Conservation (phyloP, 2,329 filamentous ascomycete genomes). For the Pestalotiopsis sp. region DNA sequence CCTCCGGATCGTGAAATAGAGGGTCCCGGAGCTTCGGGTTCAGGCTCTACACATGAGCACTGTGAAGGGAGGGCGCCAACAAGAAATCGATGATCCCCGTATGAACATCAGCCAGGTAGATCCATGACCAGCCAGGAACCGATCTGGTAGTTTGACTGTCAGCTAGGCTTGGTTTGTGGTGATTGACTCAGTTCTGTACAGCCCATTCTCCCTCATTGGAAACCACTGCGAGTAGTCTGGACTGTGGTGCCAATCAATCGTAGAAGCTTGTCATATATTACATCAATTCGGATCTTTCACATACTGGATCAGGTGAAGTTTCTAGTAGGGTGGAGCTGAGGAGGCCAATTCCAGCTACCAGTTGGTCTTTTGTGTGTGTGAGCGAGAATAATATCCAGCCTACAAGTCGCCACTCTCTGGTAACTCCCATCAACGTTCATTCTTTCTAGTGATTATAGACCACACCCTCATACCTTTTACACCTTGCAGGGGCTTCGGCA, state of each 20-base stretch:
- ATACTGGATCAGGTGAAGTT: background rate
- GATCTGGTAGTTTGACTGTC: background rate
- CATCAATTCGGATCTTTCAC: background rate
- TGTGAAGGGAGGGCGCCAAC: background rate
- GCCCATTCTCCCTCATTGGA: background rate
- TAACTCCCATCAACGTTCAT: background rate
- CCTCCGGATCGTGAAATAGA: background rate
- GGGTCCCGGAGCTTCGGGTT: background rate
- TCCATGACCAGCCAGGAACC: background rate
- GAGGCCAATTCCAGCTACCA: background rate
- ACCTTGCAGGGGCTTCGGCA: background rate
- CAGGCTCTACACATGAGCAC: background rate
- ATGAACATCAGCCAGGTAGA: background rate
- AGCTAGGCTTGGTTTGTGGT: background rate
- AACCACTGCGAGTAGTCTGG: background rate
- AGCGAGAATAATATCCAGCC: background rate
- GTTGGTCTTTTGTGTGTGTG: background rate
- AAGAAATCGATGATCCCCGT: background rate
- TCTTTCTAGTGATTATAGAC: background rate
- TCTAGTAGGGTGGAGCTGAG: background rate
- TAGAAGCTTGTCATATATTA: background rate
- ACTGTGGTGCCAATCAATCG: background rate
- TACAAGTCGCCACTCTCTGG: background rate
- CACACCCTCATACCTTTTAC: background rate
- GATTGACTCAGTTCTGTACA: background rate